phyloP scores from a whole-genome alignment of 139 green algal genomes.

The Auxenochlorella protothecoides region DNA sequence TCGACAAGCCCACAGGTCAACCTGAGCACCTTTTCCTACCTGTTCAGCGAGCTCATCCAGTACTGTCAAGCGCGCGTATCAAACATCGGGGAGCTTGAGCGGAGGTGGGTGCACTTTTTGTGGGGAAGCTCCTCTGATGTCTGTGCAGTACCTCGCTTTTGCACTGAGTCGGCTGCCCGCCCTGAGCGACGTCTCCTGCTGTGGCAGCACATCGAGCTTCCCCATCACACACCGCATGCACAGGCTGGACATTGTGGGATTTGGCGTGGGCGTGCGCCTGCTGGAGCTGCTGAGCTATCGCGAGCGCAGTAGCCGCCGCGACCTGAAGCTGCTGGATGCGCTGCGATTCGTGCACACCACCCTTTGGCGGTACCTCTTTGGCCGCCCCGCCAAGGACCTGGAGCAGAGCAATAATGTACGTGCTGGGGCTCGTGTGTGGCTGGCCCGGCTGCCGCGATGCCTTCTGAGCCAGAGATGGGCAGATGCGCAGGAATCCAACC shows the following conservation, averaged over 20 bases:
- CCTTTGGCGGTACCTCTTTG: slow-evolving; percentile 90
- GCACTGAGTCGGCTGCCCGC: too few species aligned
- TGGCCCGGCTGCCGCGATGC: not conserved
- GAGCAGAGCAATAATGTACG: slow-evolving; percentile 79
- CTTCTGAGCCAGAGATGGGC: not conserved
- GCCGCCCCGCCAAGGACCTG: slow-evolving; percentile 83
- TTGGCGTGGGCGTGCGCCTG: slow-evolving; percentile 71
- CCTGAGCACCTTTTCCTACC: slow-evolving; percentile 82
- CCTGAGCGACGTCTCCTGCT: too few species aligned
- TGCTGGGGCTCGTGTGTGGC: not conserved
- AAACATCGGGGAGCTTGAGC: slow-evolving; percentile 84
- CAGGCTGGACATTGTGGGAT: slow-evolving; percentile 76
- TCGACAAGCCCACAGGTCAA: slow-evolving; percentile 40
- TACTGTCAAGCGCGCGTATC: slow-evolving; percentile 78
- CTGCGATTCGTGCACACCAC: slow-evolving; percentile 83
- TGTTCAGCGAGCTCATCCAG: slow-evolving; percentile 94
- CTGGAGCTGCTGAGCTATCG: slow-evolving; percentile 78
- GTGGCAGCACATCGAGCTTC: too few species aligned
- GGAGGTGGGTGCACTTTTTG: slow-evolving; percentile 40
- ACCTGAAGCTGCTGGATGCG: slow-evolving; percentile 73
- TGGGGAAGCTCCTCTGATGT: not conserved
- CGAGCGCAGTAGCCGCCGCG: slow-evolving; percentile 56
- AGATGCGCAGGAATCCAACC: not conserved
- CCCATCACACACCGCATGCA: too few species aligned
- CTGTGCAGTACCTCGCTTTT: not conserved